A percentile compares a stretch with the other conserved stretches of the same genome.
These are phyloP conservation scores for Nitzschia sp. DNA, from an alignment of 108 stramenopile genomes.

Conservation along the genomic window DNA sequence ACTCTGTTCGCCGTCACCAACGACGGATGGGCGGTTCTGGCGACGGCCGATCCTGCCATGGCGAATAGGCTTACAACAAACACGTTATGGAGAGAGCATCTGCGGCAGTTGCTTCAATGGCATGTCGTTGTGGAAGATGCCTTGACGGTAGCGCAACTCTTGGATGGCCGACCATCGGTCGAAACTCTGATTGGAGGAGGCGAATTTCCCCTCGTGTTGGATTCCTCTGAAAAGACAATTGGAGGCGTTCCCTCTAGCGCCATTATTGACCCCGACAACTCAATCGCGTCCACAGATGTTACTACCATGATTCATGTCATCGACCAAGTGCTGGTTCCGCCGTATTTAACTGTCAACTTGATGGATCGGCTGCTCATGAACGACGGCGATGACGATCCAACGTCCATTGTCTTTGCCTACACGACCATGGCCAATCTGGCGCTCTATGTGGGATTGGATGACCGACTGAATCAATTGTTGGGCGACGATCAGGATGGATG, in stretches of 20 bases:
- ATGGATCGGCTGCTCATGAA: slow-evolving; percentile 15
- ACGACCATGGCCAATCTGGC: slow-evolving; percentile 40
- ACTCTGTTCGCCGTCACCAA: slow-evolving; percentile 47
- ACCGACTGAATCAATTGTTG: slow-evolving; percentile 22
- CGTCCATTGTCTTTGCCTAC: slow-evolving; percentile 20
- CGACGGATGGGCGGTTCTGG: slow-evolving; percentile 37
- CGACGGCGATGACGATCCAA: background rate
- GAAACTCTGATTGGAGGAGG: background rate
- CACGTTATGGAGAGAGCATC: slow-evolving; percentile 9
- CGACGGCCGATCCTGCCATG: slow-evolving; percentile 12
- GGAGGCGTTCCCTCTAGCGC: slow-evolving; percentile 8
- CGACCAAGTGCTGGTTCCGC: slow-evolving; percentile 26
- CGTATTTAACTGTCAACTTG: slow-evolving; percentile 17
- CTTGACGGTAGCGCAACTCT: slow-evolving; percentile 28
- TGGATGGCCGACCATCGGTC: slow-evolving; percentile 13
- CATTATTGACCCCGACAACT: slow-evolving; percentile 20
- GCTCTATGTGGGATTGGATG: slow-evolving; percentile 25
- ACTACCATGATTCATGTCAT: slow-evolving; percentile 18
- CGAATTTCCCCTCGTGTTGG: slow-evolving; percentile 5
- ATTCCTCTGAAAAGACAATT: slow-evolving; percentile 7
- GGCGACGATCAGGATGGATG: slow-evolving; percentile 22
- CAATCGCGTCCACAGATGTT: background rate
- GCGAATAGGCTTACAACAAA: background rate
- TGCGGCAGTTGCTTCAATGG: slow-evolving; percentile 14
- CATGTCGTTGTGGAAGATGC: slow-evolving; percentile 20